Percentiles rank a stretch among this genome's conserved stretches.
Conservation (phyloP, 257 asterid genomes). For the Fraxinus pennsylvanica region DNA sequence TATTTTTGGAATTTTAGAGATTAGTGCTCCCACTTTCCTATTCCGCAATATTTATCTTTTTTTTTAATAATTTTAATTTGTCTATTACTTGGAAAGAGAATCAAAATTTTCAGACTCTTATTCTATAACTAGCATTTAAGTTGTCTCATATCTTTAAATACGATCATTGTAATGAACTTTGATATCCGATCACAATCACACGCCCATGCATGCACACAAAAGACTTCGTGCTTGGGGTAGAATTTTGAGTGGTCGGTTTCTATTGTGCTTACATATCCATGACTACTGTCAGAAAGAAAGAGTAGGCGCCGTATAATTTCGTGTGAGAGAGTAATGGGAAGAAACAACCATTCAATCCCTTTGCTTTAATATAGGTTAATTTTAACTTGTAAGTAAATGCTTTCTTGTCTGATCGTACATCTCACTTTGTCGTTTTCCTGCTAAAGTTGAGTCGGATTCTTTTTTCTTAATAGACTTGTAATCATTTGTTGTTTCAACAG, state of each 20-base stretch:
- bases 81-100: too few relatives aligned
- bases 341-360: background rate
- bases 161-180: background rate
- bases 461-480: background rate
- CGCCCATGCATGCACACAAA: background rate
- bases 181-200: background rate
- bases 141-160: background rate
- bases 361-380: background rate
- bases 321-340: background rate
- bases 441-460: background rate
- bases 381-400: background rate
- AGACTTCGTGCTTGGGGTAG: background rate
- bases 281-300: background rate
- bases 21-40: background rate
- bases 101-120: background rate
- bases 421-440: background rate
- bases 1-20: background rate
- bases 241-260: background rate
- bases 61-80: too few relatives aligned
- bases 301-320: background rate
- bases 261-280: background rate
- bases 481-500: slow-evolving; percentile 34
- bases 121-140: too few relatives aligned
- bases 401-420: background rate
- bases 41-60: background rate